Evolutionary conservation across 2,329 filamentous ascomycete genomes (phyloP).

Genomic region (Exophiala phaeomuriformis): DNA sequence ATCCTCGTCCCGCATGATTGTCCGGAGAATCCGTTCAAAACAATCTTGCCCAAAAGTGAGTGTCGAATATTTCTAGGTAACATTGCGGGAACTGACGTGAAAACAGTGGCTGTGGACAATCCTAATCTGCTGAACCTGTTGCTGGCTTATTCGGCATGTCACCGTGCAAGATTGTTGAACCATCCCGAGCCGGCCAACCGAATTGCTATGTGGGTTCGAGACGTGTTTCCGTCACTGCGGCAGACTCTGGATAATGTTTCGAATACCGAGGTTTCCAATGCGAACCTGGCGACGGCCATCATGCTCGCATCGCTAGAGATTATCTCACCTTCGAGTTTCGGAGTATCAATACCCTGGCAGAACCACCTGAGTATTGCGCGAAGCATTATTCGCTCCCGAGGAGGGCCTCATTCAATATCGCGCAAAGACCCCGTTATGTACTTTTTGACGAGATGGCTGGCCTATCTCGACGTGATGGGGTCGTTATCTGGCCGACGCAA

Average conservation of each 20-base stretch:
- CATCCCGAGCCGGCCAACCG: constrained; percentile 68
- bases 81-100: constrained; percentile 43
- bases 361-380: constrained; percentile 68
- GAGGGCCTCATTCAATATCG: constrained; percentile 49
- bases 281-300: constrained; percentile 70
- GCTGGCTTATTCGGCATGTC: constrained; percentile 76
- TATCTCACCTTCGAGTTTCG: constrained; percentile 72
- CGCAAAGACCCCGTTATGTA: constrained; percentile 55
- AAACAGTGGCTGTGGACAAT: constrained; percentile 40
- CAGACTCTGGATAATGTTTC: constrained; percentile 61
- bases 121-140: constrained; percentile 65
- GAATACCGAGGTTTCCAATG: constrained; percentile 63
- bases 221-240: constrained; percentile 61
- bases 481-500: constrained; percentile 56
- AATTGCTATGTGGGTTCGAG: constrained; percentile 72
- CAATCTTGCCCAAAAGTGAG: constrained; percentile 56
- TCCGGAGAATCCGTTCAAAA: constrained; percentile 53
- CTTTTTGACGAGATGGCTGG: constrained; percentile 75
- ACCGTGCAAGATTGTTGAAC: constrained; percentile 65
- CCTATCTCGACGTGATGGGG: constrained; percentile 73
- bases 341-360: constrained; percentile 74
- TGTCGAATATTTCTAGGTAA: constrained; percentile 29
- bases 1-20: constrained; percentile 58
- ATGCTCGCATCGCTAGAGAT: constrained; percentile 81
- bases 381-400: constrained; percentile 63